Evolutionary conservation across 768 basidiomycete species (phyloP).

Genomic region (Tulasnella sp.): DNA sequence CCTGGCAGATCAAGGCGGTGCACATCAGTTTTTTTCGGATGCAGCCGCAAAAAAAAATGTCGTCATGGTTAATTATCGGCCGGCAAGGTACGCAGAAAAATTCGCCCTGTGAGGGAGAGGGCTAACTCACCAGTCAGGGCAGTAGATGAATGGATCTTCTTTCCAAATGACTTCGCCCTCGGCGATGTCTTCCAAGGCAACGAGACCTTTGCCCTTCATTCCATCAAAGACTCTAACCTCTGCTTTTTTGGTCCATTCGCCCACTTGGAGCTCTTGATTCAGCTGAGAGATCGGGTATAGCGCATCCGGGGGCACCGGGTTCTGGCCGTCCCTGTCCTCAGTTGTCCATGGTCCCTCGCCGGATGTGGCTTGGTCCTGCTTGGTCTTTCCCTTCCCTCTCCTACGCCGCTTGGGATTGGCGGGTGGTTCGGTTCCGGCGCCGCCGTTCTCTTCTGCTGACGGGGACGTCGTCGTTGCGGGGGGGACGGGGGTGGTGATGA

Average conservation of each 20-base stretch:
- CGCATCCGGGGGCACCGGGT: background rate
- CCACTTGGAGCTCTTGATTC: conserved; percentile 58
- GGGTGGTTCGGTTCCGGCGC: background rate
- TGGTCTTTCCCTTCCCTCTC: background rate
- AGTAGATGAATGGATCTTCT: conserved; percentile 45
- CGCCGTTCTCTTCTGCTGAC: background rate
- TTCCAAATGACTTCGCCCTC: conserved; percentile 78
- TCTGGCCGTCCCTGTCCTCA: background rate
- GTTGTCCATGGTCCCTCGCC: conserved; percentile 21
- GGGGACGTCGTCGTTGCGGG: background rate
- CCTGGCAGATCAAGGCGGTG: conserved; percentile 42
- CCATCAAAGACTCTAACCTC: conserved; percentile 63
- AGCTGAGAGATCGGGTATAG: conserved; percentile 59
- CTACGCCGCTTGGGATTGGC: conserved; percentile 25
- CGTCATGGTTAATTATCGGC: too few relatives aligned
- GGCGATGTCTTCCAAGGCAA: conserved; percentile 61
- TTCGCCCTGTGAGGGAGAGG: too few relatives aligned
- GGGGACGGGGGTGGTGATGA: conserved; percentile 31
- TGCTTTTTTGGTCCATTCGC: conserved; percentile 59
- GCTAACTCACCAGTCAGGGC: conserved; percentile 61
- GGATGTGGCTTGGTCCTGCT: conserved; percentile 22
- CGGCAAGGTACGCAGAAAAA: too few relatives aligned
- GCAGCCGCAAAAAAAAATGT: too few relatives aligned
- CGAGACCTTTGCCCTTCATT: conserved; percentile 77
- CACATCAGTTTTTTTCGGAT: background rate